A percentile compares a stretch with the other conserved stretches of the same genome.
Conservation (phyloP, 805 yeast species). For the Candida silvatica region DNA sequence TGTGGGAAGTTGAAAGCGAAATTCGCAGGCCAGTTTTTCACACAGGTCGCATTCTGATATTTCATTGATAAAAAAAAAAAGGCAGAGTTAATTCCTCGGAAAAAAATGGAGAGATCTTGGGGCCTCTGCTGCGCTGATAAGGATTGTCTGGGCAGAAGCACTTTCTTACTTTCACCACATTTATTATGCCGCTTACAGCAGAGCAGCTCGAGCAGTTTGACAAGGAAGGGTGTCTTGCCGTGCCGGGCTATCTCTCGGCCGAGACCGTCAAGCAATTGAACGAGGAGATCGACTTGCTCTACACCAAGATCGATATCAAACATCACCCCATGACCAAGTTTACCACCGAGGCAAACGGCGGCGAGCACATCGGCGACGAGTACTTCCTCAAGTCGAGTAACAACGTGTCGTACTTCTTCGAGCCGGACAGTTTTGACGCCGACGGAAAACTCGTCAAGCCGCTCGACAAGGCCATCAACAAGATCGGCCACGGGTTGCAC, state of each 20-base stretch:
- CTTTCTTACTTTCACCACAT: no score
- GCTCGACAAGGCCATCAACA: slow-evolving; percentile 54
- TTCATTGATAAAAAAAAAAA: no score
- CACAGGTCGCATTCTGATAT: no score
- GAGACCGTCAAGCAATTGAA: slow-evolving; percentile 34
- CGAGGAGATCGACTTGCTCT: slow-evolving; percentile 33
- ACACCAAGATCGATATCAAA: slow-evolving; percentile 39
- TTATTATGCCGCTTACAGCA: slow-evolving; percentile 28
- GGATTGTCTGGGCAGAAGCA: no score
- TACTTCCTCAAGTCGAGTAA: slow-evolving; percentile 65
- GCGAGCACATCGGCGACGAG: slow-evolving; percentile 60
- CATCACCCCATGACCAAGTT: slow-evolving; percentile 65
- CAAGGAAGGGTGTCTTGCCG: slow-evolving; percentile 51
- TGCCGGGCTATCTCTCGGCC: slow-evolving; percentile 43
- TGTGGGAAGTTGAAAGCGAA: no score
- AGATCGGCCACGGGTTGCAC: slow-evolving; percentile 76
- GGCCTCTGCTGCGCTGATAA: no score
- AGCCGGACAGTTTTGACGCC: slow-evolving; percentile 44
- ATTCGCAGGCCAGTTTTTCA: no score
- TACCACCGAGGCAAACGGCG: slow-evolving; percentile 42
- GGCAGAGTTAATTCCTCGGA: no score
- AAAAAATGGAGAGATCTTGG: no score
- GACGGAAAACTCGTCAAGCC: slow-evolving; percentile 44
- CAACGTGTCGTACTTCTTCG: slow-evolving; percentile 62
- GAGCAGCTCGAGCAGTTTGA: slow-evolving; percentile 44